Base-by-base conservation (phyloP, 192 early-diverging fungal species). In the Dimargaris cristalligena region DNA sequence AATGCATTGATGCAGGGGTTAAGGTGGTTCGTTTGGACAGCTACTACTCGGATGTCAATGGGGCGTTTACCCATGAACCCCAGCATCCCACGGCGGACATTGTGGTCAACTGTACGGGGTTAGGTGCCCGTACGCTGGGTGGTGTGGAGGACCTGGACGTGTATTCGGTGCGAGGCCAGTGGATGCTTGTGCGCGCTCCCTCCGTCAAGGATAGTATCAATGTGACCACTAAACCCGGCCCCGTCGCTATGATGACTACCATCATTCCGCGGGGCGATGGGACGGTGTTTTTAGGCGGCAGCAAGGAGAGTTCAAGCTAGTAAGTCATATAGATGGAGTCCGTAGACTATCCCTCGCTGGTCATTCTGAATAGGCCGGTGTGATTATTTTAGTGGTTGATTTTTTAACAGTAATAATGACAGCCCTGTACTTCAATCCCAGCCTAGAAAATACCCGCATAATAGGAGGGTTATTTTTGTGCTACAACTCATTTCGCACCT, bases 71-170 rank as follows among this genome's bases (percentile, higher is more conserved):
- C 0, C 49, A 14, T 20, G n/a, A 26, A 2, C 30, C 35, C n/a
- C 29, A 20, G 20, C 35, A 18, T 25, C 14, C 52, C 13, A 48
- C 61, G 3, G 65, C 83, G 34, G 73, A 90, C 41, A n/a, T n/a
- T n/a, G n/a, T n/a, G n/a, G 67, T 92, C 52, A 92, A 92, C 61
- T 92, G 91, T 63, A 82, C 87, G 0, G 91, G 87, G 0, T 62
- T 85, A 0, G 83, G 86, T 6, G 78, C 84, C 20, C 70, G 72
- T 3, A 72, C 44, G 26, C 67, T 94, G 4, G 74, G 70, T 20
- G 91, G 89, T 8, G 85, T 94, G 1, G 64, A 80, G 30, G 91
- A 94, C 60, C 32, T 45, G 16, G 60, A 74, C 13, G 72, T 92
- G 60, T 89, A 77, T 64, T 82, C 91, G 2, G 81, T 80, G 14